A percentile compares a stretch with the other conserved stretches of the same genome.
phyloP scores from a whole-genome alignment of 2,329 filamentous ascomycete genomes.

The Chaetomiaceae sp. region DNA sequence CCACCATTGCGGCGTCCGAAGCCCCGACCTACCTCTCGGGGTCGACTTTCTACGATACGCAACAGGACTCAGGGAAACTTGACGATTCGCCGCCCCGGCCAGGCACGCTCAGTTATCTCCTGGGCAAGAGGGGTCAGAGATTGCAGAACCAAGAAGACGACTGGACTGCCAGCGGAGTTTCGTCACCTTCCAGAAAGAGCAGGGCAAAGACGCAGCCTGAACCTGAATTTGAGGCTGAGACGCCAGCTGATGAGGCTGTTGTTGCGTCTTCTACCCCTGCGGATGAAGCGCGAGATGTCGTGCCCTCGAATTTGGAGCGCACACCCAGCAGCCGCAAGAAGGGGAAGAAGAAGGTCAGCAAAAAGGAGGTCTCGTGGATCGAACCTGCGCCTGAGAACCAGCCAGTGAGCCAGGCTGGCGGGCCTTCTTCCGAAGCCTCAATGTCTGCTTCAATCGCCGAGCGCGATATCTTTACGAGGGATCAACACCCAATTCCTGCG shows the following conservation, averaged over 20 bases:
- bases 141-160: constrained; percentile 3
- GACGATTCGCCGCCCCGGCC: constrained; percentile 15
- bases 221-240: background rate
- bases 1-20: constrained; percentile 23
- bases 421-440: background rate
- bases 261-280: background rate
- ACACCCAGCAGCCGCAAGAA: constrained; percentile 18
- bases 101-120: constrained; percentile 12
- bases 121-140: constrained; percentile 8
- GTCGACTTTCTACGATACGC: constrained; percentile 21
- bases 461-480: background rate
- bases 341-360: constrained; percentile 28
- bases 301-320: background rate
- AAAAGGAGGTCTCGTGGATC: constrained; percentile 24
- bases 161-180: background rate
- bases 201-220: constrained; percentile 16
- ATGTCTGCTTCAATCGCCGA: background rate
- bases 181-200: constrained; percentile 15
- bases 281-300: background rate
- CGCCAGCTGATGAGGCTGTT: background rate
- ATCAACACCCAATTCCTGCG: background rate
- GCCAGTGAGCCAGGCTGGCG: background rate
- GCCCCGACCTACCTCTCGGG: constrained; percentile 23
- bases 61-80: constrained; percentile 12
- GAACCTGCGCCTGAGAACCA: constrained; percentile 18